Conservation (phyloP, 2,329 filamentous ascomycete genomes). For the Fusarium torulosum region DNA sequence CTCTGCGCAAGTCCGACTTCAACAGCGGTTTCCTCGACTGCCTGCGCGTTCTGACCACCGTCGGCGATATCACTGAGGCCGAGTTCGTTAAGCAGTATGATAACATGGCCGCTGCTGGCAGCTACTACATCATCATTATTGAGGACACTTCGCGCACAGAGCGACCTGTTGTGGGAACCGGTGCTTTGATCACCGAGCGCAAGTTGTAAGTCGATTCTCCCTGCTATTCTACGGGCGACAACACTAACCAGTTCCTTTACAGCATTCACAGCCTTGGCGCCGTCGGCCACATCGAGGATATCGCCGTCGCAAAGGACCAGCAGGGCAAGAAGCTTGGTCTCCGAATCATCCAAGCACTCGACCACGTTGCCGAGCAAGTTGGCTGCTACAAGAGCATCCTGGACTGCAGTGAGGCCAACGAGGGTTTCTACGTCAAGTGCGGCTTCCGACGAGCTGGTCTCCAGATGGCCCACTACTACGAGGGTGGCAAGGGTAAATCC, state of each 20-base stretch:
- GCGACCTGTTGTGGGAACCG: constrained; percentile 84
- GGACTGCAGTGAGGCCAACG: constrained; percentile 95
- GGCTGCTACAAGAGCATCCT: constrained; percentile 98
- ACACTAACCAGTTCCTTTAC: constrained; percentile 38
- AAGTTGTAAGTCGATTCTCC: constrained; percentile 80
- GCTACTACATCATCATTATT: constrained; percentile 89
- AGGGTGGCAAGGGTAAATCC: constrained; percentile 64
- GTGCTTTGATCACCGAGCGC: constrained; percentile 89
- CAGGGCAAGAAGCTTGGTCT: constrained; percentile 97
- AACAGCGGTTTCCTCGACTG: constrained; percentile 88
- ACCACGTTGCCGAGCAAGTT: constrained; percentile 86
- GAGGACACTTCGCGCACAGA: constrained; percentile 73
- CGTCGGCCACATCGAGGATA: constrained; percentile 97
- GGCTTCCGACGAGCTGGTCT: constrained; percentile 92
- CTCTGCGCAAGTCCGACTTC: constrained; percentile 83
- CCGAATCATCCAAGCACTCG: constrained; percentile 92
- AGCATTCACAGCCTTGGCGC: constrained; percentile 84
- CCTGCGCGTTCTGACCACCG: constrained; percentile 89
- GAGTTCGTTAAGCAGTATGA: constrained; percentile 85
- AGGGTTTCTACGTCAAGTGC: constrained; percentile 98
- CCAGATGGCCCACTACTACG: constrained; percentile 98
- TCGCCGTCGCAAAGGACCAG: constrained; percentile 93
- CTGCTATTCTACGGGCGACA: not conserved
- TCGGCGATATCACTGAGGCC: constrained; percentile 84
- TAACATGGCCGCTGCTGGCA: constrained; percentile 79